Conservation (phyloP, 164 flowering plant species). For the Chimonanthus praecox region DNA sequence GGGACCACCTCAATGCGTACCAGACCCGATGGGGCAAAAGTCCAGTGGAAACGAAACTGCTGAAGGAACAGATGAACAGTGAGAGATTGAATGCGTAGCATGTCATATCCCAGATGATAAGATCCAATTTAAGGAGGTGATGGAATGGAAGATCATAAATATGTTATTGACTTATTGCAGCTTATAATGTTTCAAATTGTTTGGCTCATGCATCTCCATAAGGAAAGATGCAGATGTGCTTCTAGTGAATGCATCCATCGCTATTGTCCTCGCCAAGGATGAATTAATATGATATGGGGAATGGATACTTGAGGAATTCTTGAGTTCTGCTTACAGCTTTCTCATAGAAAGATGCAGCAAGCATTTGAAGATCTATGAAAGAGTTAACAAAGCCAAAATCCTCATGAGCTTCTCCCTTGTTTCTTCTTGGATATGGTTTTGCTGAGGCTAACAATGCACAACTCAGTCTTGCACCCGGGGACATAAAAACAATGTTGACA, state of each 20-base stretch:
- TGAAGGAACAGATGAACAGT: conserved; percentile 2
- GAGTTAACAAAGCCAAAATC: neutral
- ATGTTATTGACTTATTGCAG: conserved; percentile 9
- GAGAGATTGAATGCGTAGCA: neutral
- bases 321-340: conserved; percentile 1
- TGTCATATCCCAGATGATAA: conserved; percentile 6
- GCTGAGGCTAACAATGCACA: neutral
- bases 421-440: neutral
- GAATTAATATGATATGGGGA: conserved; percentile 5
- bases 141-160: conserved; percentile 23
- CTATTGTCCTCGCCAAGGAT: conserved; percentile 15
- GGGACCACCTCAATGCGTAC: conserved; percentile 13
- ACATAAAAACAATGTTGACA: too few species aligned
- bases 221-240: conserved; percentile 23
- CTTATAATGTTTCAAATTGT: conserved; percentile 14
- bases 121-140: conserved; percentile 6
- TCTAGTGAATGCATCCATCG: conserved; percentile 18
- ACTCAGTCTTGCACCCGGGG: neutral
- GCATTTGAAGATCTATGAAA: conserved; percentile 16
- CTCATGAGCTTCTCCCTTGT: neutral
- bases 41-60: conserved; percentile 4
- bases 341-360: neutral
- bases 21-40: conserved; percentile 17
- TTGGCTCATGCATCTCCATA: conserved; percentile 18
- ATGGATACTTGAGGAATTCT: conserved; percentile 4